Evolutionary conservation across 2,329 filamentous ascomycete genomes (phyloP), one percentile per base, ranked within the genome.

Genomic region (Fusarium sp.): DNA sequence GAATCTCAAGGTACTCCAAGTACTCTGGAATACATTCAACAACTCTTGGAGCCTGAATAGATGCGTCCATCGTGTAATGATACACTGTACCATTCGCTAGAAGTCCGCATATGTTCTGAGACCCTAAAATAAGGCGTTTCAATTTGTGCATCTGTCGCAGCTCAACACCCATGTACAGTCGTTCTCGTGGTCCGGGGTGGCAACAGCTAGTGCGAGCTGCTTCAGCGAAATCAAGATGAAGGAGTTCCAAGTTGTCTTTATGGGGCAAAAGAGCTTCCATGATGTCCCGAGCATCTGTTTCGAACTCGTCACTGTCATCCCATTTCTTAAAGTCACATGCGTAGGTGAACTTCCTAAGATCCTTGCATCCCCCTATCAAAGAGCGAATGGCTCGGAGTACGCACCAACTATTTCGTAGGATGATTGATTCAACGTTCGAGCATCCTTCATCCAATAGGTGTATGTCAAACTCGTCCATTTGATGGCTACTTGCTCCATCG

Each of bases 371-470:
- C 10, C 51, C 1, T 0, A 24, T 15, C 0, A 54, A 22, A 17
- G 24, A 54, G 3, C 24, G 18, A 13, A 28, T 7, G 24, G 51
- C 24, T n/a, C 24, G 32, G 2, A 17, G 14, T 1, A 36, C 13
- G 20, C 35, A 28, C 51, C 24, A 54, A 7, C 35, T n/a, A 17
- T 38, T 8, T 28, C 10, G 20, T 7, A 54, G 5, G 18, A 38
- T 10, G 18, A 54, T 54, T 22, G 51, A 54, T 22, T 38, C 0
- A 22, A 54, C 14, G 14, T 38, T 54, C 1, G 51, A 54, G 24
- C 32, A 38, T 1, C 35, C 5, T 10, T 28, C 7, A 0, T 28
- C 0, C 18, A 53, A 5, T 2, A 5, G 12, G 3, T 26, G 0
- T 20, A 53, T 0, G n/a, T 20, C 0, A 24, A 1, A 5, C 5